These are phyloP conservation scores for Nidula microcarpa DNA, from an alignment of 768 basidiomycete species.

Conservation along the genomic window DNA sequence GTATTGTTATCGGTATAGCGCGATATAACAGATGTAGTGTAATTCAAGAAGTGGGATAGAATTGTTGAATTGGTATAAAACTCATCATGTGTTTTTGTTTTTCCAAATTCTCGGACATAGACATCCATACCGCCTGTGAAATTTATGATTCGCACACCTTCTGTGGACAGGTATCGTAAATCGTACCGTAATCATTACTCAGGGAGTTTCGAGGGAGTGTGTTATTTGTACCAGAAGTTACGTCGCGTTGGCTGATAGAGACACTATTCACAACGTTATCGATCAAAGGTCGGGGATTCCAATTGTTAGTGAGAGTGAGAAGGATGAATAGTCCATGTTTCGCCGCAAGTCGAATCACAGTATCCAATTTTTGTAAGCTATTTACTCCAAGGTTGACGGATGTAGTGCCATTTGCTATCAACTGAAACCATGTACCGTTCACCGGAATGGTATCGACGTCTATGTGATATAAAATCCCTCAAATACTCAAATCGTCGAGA, in stretches of 20 bases:
- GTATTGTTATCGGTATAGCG: slow-evolving; percentile 52
- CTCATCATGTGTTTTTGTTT: slow-evolving; percentile 40
- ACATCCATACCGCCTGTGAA: slow-evolving; percentile 59
- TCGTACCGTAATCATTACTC: slow-evolving; percentile 61
- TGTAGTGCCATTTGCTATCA: slow-evolving; percentile 49
- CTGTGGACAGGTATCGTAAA: slow-evolving; percentile 3
- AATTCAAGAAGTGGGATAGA: slow-evolving; percentile 52
- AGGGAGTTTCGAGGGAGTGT: slow-evolving; percentile 47
- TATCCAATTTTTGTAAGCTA: slow-evolving; percentile 63
- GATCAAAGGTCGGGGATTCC: slow-evolving; percentile 35
- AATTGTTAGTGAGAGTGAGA: slow-evolving; percentile 60
- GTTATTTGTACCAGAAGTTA: slow-evolving; percentile 26
- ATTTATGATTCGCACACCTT: slow-evolving; percentile 3
- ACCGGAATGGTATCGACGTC: slow-evolving; percentile 51
- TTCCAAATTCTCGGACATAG: slow-evolving; percentile 50
- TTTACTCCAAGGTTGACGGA: slow-evolving; percentile 57
- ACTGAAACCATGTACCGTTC: slow-evolving; percentile 64
- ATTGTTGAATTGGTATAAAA: slow-evolving; percentile 55
- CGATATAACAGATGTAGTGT: slow-evolving; percentile 47
- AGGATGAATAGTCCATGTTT: slow-evolving; percentile 50
- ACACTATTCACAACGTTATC: not conserved
- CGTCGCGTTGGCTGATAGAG: slow-evolving; percentile 20
- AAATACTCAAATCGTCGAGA: not conserved
- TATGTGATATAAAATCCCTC: slow-evolving; percentile 16
- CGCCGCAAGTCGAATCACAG: slow-evolving; percentile 49